Evolutionary conservation across 1,139 yeast species (phyloP).

Genomic region (Maudiozyma humilis): DNA sequence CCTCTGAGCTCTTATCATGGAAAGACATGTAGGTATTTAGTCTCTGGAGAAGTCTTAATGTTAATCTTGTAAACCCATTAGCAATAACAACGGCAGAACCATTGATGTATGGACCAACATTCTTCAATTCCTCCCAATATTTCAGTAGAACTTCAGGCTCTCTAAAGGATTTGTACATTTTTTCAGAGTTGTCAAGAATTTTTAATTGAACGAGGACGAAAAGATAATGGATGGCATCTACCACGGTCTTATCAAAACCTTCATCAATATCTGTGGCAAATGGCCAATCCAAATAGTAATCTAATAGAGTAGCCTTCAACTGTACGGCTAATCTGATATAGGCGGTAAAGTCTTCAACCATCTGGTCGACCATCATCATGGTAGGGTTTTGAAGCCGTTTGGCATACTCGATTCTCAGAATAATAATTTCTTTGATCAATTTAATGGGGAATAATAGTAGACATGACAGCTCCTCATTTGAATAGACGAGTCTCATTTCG

Average conservation of each 20-base stretch:
- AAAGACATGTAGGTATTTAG: conserved; percentile 62
- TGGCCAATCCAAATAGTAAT: conserved; percentile 73
- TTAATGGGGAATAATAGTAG: conserved; percentile 74
- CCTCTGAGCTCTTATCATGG: conserved; percentile 61
- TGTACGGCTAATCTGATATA: conserved; percentile 71
- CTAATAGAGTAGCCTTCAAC: conserved; percentile 61
- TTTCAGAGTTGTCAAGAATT: conserved; percentile 65
- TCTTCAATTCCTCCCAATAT: conserved; percentile 67
- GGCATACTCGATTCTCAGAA: conserved; percentile 70
- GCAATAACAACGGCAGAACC: conserved; percentile 86
- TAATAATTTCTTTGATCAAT: conserved; percentile 72
- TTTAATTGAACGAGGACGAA: conserved; percentile 66
- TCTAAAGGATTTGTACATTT: conserved; percentile 73
- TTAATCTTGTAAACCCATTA: conserved; percentile 58
- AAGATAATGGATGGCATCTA: conserved; percentile 68
- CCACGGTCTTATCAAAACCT: conserved; percentile 61
- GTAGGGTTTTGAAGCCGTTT: conserved; percentile 76
- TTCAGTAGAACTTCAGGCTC: conserved; percentile 85
- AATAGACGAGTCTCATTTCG: conserved; percentile 67
- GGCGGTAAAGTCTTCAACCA: conserved; percentile 75
- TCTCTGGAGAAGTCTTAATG: conserved; percentile 60
- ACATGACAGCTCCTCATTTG: conserved; percentile 51
- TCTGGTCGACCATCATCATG: conserved; percentile 92
- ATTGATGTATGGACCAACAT: conserved; percentile 65
- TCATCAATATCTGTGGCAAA: conserved; percentile 59